Base-by-base conservation (phyloP, 2,329 filamentous ascomycete genomes). In the Claviceps capensis region DNA sequence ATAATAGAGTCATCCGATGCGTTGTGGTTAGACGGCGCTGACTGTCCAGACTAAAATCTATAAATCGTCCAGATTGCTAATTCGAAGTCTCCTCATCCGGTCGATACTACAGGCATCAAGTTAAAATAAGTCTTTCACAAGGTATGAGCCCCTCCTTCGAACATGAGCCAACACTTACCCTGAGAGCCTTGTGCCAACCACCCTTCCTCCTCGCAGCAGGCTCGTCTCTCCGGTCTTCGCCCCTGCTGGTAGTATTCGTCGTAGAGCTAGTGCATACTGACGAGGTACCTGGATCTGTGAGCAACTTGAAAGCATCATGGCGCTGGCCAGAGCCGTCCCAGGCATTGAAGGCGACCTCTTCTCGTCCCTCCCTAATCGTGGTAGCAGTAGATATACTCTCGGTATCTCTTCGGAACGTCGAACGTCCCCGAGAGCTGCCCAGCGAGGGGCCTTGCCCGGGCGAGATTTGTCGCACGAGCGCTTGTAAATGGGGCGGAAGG, bases 321-420 rank as follows among this genome's bases (percentile, higher is more conserved):
- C 51, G 57, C 0, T 52, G 54, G 0, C 67, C 67, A 4, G 41
- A 51, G 1, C 58, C 17, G 9, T 65, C 64, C 65, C 65, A 69
- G 2, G 63, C 64, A 30, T 66, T 67, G 56, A 55, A 67, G 5
- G 22, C 0, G 44, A 34, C 0, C 8, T 54, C 52, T 9, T 54
- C 51, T 26, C 53, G 50, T 2, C 51, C 52, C 26, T 58, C 54
- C 1, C 60, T 59, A 9, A 62, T 14, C 1, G 64, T 66, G 0
- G 62, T 65, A 6, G 65, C 65, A 1, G 63, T 67, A 3, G 64
- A 66, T 4, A 64, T 48, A 19, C 58, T 64, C 2, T 44, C 30
- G 1, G 52, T 3, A 26, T 22, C 38, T n/a, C 5, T 26, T 11
- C 13, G 38, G 9, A 50, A 50, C 19, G 42, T 45, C 14, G 30